A percentile compares a stretch with the other conserved stretches of the same genome.
Conservation (phyloP, 1,284 basidiomycete species). For the Omphalotus olearius region DNA sequence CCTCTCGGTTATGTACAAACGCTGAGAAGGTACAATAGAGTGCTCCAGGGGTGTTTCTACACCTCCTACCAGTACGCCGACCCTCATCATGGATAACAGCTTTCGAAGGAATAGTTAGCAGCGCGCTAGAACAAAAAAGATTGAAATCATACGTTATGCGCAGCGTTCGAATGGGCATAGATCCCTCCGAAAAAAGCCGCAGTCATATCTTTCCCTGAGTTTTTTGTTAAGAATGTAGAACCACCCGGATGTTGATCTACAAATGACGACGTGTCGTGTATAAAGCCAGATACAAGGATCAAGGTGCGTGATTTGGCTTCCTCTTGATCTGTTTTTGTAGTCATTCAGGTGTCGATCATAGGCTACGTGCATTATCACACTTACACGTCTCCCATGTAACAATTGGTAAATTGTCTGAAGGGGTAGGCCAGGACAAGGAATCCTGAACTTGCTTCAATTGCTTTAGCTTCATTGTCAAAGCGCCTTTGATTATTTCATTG, state of each 20-base stretch:
- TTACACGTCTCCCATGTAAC: slow-evolving; percentile 79
- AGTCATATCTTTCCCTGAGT: slow-evolving; percentile 79
- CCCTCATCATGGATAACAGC: slow-evolving; percentile 81
- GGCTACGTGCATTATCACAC: slow-evolving; percentile 23
- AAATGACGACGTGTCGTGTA: slow-evolving; percentile 69
- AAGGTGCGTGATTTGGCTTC: slow-evolving; percentile 64
- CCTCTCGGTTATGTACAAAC: slow-evolving; percentile 24
- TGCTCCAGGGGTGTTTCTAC: slow-evolving; percentile 13
- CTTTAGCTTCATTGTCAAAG: slow-evolving; percentile 82
- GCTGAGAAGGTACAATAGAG: slow-evolving; percentile 21
- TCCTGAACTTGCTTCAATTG: slow-evolving; percentile 63
- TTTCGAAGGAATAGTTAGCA: slow-evolving; percentile 19
- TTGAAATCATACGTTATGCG: slow-evolving; percentile 60
- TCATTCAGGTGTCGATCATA: slow-evolving; percentile 6
- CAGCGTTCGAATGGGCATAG: slow-evolving; percentile 82
- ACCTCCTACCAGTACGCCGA: slow-evolving; percentile 74
- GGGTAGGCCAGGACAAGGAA: slow-evolving; percentile 65
- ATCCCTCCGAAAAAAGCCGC: slow-evolving; percentile 82
- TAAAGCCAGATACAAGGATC: slow-evolving; percentile 79
- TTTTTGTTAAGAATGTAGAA: slow-evolving; percentile 51
- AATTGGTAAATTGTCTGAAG: slow-evolving; percentile 65
- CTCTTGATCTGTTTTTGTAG: slow-evolving; percentile 47
- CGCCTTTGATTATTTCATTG: slow-evolving; percentile 83
- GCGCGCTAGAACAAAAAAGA: slow-evolving; percentile 3
- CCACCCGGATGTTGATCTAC: slow-evolving; percentile 81